phyloP scores from a whole-genome alignment of 768 basidiomycete species.

The Hypholoma sublateritium region DNA sequence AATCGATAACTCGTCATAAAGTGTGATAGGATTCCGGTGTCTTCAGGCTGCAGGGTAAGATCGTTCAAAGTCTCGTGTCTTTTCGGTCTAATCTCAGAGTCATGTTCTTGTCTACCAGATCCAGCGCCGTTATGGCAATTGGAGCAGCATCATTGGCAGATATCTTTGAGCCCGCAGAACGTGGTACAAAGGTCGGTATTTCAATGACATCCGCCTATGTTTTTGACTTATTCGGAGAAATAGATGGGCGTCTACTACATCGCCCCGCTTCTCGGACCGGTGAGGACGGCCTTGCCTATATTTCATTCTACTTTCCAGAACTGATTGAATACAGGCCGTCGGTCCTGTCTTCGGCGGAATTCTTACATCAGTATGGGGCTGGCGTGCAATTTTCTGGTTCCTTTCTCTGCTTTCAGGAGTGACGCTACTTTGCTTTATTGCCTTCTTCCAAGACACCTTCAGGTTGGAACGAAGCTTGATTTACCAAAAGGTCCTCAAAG shows the following conservation, averaged over 20 bases:
- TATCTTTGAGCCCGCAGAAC: slow-evolving; percentile 71
- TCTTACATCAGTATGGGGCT: slow-evolving; percentile 64
- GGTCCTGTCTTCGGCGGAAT: slow-evolving; percentile 74
- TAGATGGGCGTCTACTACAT: slow-evolving; percentile 80
- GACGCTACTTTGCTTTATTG: slow-evolving; percentile 54
- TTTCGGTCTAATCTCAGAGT: not conserved
- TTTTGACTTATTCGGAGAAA: not conserved
- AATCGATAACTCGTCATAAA: slow-evolving; percentile 10
- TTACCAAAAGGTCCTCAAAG: slow-evolving; percentile 67
- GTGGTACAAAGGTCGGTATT: slow-evolving; percentile 56
- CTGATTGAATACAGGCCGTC: slow-evolving; percentile 33
- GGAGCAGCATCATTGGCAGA: slow-evolving; percentile 81
- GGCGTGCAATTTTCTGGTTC: slow-evolving; percentile 87
- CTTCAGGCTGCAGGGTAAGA: slow-evolving; percentile 67
- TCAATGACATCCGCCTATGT: not conserved
- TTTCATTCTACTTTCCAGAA: not conserved
- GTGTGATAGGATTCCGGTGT: slow-evolving; percentile 67
- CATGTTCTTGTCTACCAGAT: slow-evolving; percentile 32
- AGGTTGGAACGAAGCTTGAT: slow-evolving; percentile 77
- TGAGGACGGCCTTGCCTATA: slow-evolving; percentile 20
- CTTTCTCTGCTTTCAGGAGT: slow-evolving; percentile 60
- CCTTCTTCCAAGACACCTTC: slow-evolving; percentile 82
- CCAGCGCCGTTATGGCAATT: slow-evolving; percentile 66
- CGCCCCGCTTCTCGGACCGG: slow-evolving; percentile 74
- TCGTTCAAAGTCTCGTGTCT: not conserved